Evolutionary conservation across 768 basidiomycete species (phyloP), one percentile per base, ranked within the genome.

Genomic region (Lactarius indigo): DNA sequence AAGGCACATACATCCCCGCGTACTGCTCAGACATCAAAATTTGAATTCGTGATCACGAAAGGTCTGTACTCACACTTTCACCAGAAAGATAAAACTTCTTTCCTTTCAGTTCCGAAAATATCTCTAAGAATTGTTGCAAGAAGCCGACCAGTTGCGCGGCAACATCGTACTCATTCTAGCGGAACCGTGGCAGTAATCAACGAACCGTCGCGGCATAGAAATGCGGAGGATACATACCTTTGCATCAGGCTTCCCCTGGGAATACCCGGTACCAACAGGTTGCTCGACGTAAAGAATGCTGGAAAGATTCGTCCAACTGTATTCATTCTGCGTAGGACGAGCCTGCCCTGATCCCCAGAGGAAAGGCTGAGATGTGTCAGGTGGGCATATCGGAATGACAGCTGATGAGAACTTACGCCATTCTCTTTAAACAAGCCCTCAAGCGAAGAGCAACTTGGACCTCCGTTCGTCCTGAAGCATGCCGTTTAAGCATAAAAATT

Each of bases 271-370:
- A 5, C 90, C 90, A 35, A 92, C 86, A 3, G 90, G 90, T 69
- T 91, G 91, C 69, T 92, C 91, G 13, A 92, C 84, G 80, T 83
- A 92, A 20, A 91, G 76, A 8, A 91, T 76, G 63, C 87, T 90
- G 2, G 89, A 89, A 9, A 92, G 79, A 71, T 91, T 92, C 0
- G 90, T 91, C 90, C 90, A 92, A 74, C 88, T 89, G 70, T 81
- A 82, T 69, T 87, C 80, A 61, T 91, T 92, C 6, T 74, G 78
- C 1, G 82, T 88, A 3, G 89, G 85, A 63, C 81, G 80, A 1
- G 88, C 89, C 71, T 84, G 83, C 1, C 90, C 90, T 54, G 70
- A 78, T 7, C 81, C 75, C 89, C 89, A 91, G 52, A 79, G 81
- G 74, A 92, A 79, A 1, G 90, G 90, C 89, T 90, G 69, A 6